A percentile compares a stretch with the other conserved stretches of the same genome.
These are phyloP conservation scores for Pythium brassicae DNA, from an alignment of 352 stramenopile genomes.

Conservation along the genomic window DNA sequence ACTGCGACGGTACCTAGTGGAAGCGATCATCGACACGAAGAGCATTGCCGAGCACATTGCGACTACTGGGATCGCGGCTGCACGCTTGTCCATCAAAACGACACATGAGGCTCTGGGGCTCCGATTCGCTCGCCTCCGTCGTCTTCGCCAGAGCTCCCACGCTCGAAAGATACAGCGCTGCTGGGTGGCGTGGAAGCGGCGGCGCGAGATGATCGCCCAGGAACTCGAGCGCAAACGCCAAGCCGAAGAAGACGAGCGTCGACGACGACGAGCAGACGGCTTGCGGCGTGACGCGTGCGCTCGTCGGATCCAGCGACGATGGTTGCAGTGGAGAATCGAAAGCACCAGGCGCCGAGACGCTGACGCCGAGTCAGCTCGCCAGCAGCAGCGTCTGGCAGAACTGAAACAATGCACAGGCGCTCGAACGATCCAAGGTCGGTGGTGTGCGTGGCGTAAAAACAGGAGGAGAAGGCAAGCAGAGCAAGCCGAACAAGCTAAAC, in stretches of 20 bases:
- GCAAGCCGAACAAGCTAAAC: too few species aligned
- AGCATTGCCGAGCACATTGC: conserved; percentile 21
- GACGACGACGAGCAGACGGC: neutral
- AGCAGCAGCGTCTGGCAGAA: neutral
- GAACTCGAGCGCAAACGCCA: neutral
- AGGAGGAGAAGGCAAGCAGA: too few species aligned
- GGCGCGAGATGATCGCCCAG: neutral
- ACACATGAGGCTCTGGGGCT: conserved; percentile 7
- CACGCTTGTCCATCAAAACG: conserved; percentile 7
- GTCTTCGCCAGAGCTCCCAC: conserved; percentile 9
- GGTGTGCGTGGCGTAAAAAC: neutral
- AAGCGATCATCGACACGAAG: conserved; percentile 33
- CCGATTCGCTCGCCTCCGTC: conserved; percentile 14
- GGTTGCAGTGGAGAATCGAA: conserved; percentile 10
- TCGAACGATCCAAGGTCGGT: conserved; percentile 7
- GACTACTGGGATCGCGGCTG: conserved; percentile 7
- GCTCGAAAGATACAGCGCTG: conserved; percentile 21
- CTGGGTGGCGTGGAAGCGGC: neutral
- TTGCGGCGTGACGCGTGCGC: neutral
- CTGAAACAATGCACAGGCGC: neutral
- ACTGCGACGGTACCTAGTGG: conserved; percentile 23
- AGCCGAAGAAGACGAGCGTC: conserved; percentile 2
- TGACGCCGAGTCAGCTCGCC: neutral
- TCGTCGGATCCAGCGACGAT: conserved; percentile 7
- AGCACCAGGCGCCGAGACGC: neutral